Evolutionary conservation across 192 early-diverging fungal genomes (phyloP), one percentile per base, ranked within the genome.

Genomic region (Umbelopsis isabellina): DNA sequence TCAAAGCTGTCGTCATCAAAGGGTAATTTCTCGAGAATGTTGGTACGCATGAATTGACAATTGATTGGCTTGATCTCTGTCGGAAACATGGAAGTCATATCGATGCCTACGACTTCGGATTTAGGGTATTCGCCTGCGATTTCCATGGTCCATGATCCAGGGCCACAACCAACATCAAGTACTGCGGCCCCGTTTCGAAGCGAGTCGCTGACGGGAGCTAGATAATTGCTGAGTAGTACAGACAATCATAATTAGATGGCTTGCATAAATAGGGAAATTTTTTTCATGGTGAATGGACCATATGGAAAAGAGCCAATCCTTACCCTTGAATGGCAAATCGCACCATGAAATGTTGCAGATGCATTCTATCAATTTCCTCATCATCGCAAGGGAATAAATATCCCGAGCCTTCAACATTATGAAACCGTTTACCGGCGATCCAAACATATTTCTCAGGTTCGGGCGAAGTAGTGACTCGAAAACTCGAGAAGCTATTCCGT

Each of bases 371-470:
- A 3, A 82, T 78, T 53, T 87, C 86, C 41, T 80, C 81, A 6
- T 85, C 79, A 41, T 87, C 83, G 50, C 81, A 81, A 1, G 83
- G 86, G 18, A 85, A 74, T 46, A 84, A 64, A 69, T 86, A 86
- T 30, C 73, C 69, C 22, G 78, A 79, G 30, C 47, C 80, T 18
- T 72, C 75, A 11, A 75, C 75, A 20, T 73, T 74, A 47, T 84
- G 80, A 37, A 71, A 80, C 4, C 66, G 79, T 35, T 50, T 77
- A 72, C 58, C 80, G 53, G 21, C 75, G 65, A 65, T 79, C 79
- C 53, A 77, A 44, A 55, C 66, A 78, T 45, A 73, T 23, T 41
- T 76, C 58, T 68, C 69, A 7, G 30, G 27, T 3, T 61, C 55
- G 10, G 55, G 55, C 25, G 27, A 33, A 37, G 55, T 35, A 35